These are phyloP conservation scores for Cladosporium cucumerinum DNA, from an alignment of 2,329 filamentous ascomycete genomes.

Conservation along the genomic window DNA sequence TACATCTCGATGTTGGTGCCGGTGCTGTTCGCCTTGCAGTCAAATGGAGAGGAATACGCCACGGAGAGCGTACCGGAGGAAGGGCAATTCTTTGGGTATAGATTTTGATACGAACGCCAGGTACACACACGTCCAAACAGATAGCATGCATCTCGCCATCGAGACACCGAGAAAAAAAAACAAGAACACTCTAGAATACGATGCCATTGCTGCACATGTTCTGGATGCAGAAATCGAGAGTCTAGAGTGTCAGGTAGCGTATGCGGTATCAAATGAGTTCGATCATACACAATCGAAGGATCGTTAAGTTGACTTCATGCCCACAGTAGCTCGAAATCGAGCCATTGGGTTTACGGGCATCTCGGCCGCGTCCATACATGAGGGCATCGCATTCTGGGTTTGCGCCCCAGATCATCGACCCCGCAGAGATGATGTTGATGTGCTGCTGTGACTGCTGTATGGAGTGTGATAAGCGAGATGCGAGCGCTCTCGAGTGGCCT, in stretches of 20 bases:
- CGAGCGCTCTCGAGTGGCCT: background rate
- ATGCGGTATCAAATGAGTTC: background rate
- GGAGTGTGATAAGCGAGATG: background rate
- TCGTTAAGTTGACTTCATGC: slow-evolving; percentile 1
- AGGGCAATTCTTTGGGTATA: background rate
- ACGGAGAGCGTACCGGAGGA: background rate
- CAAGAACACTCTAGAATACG: background rate
- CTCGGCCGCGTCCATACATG: background rate
- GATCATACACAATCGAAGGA: background rate
- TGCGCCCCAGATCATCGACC: background rate
- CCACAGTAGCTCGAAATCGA: background rate
- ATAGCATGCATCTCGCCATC: background rate
- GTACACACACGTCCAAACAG: background rate
- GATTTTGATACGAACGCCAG: background rate
- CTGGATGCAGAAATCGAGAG: background rate
- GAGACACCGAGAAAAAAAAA: background rate
- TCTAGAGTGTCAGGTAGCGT: background rate
- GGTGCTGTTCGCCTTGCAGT: background rate
- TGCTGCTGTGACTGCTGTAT: background rate
- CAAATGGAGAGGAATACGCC: background rate
- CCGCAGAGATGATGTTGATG: background rate
- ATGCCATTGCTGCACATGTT: background rate
- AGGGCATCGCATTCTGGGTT: background rate
- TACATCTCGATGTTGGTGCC: background rate
- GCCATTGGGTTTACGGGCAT: background rate